phyloP scores from a whole-genome alignment of 306 rosid genomes.

The Trifolium subterraneum region DNA sequence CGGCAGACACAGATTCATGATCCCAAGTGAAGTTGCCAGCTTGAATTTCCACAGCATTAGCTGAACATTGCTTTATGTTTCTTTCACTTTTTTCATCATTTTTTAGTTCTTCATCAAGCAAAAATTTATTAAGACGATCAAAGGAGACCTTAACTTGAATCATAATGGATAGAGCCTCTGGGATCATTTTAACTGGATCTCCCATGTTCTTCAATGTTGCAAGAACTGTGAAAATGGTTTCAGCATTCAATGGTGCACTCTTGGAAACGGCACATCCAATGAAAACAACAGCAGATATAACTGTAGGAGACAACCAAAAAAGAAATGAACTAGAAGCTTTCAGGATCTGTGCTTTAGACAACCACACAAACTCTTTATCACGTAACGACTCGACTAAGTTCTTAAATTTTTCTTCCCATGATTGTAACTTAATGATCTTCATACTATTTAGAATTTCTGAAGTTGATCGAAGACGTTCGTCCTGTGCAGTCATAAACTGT shows the following conservation, averaged over 20 bases:
- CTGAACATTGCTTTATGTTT: background rate
- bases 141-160: background rate
- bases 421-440: background rate
- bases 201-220: background rate
- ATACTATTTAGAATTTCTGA: background rate
- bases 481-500: background rate
- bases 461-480: background rate
- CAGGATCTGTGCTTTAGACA: background rate
- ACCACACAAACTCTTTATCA: background rate
- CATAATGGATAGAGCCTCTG: background rate
- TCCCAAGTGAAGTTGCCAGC: background rate
- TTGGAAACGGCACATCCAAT: background rate
- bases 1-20: background rate
- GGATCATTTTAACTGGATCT: background rate
- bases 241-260: background rate
- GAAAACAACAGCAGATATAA: background rate
- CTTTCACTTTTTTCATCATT: background rate
- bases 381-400: background rate
- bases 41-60: background rate
- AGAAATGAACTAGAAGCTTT: background rate
- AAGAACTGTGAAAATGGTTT: background rate
- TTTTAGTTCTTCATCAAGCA: background rate
- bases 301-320: background rate
- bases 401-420: background rate
- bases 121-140: background rate